Evolutionary conservation across 2,329 filamentous ascomycete species (phyloP), one percentile per base, ranked within the genome.

Genomic region (Pochonia chlamydosporia): DNA sequence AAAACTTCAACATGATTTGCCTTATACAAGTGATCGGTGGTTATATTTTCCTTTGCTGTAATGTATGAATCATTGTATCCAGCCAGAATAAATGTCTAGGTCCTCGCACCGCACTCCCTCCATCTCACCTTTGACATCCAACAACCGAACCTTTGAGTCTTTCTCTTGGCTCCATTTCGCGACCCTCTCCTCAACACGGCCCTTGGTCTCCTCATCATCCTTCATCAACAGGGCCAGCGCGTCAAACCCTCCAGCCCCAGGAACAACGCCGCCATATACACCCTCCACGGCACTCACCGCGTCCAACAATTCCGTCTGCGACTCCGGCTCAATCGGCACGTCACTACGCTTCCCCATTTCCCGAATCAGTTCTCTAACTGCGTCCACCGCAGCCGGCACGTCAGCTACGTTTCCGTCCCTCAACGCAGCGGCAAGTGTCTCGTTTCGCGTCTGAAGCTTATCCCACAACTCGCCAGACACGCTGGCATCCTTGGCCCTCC

Each of bases 231-330:
- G 65, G 1, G 85, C 87, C 47, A 96, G 76, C 1, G 93, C 93
- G 71, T 99, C 93, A 60, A 87, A 96, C 0, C 93, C 93, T 9
- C 93, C 93, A 0, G 93, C 93, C 0, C 93, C 93, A 0, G 93
- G 93, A 0, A 96, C 93, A 0, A 97, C 89, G 0, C 91, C 93
- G 1, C 90, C 91, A 54, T 91, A 80, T 3, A 97, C 90, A 5
- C 92, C 93, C 0, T 85, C 76, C 2, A 96, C 70, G 4, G 56
- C 60, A n/a, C 69, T 78, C 48, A 92, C 75, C 9, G 82, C 87
- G 66, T 99, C 87, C 30, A 99, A 70, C 50, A 99, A 72, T 59
- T 81, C 79, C 2, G 89, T 96, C 74, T 99, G 93, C 55, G 85
- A 83, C 36, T 74, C 74, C 0, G 93, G 93, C 72, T 99, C 93